Conservation (phyloP, 129 eudicot species). For the Chrysanthemum makinoi region DNA sequence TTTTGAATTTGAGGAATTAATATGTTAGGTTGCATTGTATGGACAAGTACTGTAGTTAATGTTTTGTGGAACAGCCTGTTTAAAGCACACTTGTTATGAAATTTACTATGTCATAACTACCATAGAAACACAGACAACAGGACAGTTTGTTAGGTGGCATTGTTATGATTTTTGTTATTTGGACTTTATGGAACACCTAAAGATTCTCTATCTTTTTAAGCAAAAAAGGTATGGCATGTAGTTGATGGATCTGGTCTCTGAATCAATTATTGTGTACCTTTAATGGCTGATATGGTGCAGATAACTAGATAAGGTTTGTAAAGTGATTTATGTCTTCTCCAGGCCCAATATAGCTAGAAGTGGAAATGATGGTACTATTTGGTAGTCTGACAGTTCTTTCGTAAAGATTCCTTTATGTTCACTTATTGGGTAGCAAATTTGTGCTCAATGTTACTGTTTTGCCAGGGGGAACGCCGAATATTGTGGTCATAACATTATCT, state of each 20-base stretch:
- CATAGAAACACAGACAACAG: constrained; percentile 20
- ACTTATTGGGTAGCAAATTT: neutral
- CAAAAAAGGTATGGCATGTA: constrained; percentile 19
- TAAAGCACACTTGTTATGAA: neutral
- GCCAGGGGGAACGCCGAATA: neutral
- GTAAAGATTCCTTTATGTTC: neutral
- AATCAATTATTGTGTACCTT: constrained; percentile 16
- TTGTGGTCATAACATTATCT: neutral
- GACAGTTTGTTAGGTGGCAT: constrained; percentile 28
- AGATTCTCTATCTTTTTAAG: constrained; percentile 26
- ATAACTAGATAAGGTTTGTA: neutral
- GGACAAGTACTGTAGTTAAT: constrained; percentile 4
- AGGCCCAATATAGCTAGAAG: constrained; percentile 4
- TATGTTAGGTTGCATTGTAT: constrained; percentile 6
- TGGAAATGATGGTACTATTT: no score
- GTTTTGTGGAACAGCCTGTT: constrained; percentile 12
- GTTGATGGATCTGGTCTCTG: constrained; percentile 20
- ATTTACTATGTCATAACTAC: constrained; percentile 19
- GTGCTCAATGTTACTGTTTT: neutral
- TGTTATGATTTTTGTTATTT: constrained; percentile 21
- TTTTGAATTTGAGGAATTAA: neutral
- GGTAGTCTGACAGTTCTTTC: neutral
- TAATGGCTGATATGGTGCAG: constrained; percentile 11
- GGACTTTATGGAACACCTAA: constrained; percentile 24
- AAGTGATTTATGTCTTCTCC: constrained; percentile 13